A percentile compares a stretch with the other conserved stretches of the same genome.
phyloP scores from a whole-genome alignment of 768 basidiomycete species.

The Crucibulum laeve region DNA sequence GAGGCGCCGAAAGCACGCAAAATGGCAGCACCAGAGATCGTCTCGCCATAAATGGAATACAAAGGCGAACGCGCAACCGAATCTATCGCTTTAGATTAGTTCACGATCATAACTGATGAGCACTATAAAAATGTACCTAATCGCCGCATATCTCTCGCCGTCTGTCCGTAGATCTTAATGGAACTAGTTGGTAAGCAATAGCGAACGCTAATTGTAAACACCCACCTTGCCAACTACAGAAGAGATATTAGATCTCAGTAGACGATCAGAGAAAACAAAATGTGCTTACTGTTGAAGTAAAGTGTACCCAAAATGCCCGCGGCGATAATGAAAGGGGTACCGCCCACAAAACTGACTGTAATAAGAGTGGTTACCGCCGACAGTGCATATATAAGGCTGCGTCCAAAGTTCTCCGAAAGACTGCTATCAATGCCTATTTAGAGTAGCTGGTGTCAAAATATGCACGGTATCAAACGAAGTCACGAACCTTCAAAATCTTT shows the following conservation, averaged over 20 bases:
- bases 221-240: constrained; percentile 32
- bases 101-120: not conserved
- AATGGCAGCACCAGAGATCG: constrained; percentile 29
- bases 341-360: constrained; percentile 77
- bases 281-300: constrained; percentile 65
- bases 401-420: constrained; percentile 82
- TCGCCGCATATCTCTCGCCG: constrained; percentile 33
- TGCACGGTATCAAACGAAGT: not conserved
- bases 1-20: constrained; percentile 82
- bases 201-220: not conserved
- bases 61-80: constrained; percentile 43
- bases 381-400: constrained; percentile 66
- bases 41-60: constrained; percentile 32
- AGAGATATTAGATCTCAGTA: too few species aligned
- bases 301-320: constrained; percentile 50
- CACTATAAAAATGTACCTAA: constrained; percentile 41
- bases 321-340: constrained; percentile 66
- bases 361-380: constrained; percentile 67
- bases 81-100: constrained; percentile 22
- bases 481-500: constrained; percentile 80
- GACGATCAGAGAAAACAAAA: too few species aligned
- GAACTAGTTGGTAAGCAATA: constrained; percentile 4
- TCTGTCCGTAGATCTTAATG: constrained; percentile 26
- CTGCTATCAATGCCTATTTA: constrained; percentile 75
- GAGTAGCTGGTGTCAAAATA: constrained; percentile 12